Percentiles rank a stretch among this genome's conserved stretches.
These are phyloP conservation scores for Orbilia oligospora DNA, from an alignment of 2,329 filamentous ascomycete genomes.

Conservation along the genomic window DNA sequence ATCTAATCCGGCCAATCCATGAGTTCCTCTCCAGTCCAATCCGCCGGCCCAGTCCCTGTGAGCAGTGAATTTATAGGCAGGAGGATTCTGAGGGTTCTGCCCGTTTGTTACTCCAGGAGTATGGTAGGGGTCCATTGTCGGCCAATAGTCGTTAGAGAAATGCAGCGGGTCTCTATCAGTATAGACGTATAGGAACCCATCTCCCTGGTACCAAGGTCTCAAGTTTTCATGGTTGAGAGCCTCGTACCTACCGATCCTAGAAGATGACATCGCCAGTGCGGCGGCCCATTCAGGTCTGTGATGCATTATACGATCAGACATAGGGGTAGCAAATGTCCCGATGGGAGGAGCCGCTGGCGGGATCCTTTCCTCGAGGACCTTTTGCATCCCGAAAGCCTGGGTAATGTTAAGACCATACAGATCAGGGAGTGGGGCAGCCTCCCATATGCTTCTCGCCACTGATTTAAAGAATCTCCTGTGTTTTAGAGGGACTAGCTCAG, in stretches of 20 bases:
- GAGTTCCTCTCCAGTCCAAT: conserved; percentile 55
- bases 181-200: conserved; percentile 61
- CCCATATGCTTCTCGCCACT: conserved; percentile 47
- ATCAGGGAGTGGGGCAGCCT: conserved; percentile 48
- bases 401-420: conserved; percentile 56
- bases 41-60: conserved; percentile 61
- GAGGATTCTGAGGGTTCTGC: conserved; percentile 46
- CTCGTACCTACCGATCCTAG: conserved; percentile 57
- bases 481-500: conserved; percentile 40
- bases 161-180: conserved; percentile 59
- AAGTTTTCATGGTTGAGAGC: conserved; percentile 60
- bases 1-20: conserved; percentile 57
- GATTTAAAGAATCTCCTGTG: conserved; percentile 48
- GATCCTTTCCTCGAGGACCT: conserved; percentile 45
- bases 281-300: conserved; percentile 55
- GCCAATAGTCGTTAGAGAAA: conserved; percentile 60
- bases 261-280: conserved; percentile 60
- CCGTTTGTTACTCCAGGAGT: conserved; percentile 61
- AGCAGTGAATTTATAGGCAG: conserved; percentile 53
- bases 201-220: conserved; percentile 59
- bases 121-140: conserved; percentile 62
- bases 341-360: conserved; percentile 24
- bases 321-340: conserved; percentile 51
- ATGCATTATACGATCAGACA: conserved; percentile 60
- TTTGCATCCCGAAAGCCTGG: conserved; percentile 51